Percentiles rank a stretch among this genome's conserved stretches.
Conservation (phyloP, 1,284 basidiomycete genomes). For the Ceratobasidium theobromae region DNA sequence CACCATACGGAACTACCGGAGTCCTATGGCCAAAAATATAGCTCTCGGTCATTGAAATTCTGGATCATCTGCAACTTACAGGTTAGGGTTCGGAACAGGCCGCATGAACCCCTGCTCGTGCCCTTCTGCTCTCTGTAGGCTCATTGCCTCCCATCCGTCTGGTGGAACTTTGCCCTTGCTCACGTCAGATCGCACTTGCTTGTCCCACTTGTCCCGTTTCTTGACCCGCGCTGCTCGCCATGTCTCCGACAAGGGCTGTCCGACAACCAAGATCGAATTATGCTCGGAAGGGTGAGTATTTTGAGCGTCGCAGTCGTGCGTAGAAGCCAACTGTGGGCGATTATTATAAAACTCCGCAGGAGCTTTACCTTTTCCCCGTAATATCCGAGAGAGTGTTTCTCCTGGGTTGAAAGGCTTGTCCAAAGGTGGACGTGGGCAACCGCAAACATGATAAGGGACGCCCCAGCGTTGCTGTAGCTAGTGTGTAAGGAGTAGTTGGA, state of each 20-base stretch:
- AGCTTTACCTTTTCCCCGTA: conserved; percentile 21
- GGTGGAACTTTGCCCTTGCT: conserved; percentile 2
- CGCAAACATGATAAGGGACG: conserved; percentile 18
- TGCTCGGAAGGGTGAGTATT: conserved; percentile 40
- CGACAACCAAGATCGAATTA: conserved; percentile 35
- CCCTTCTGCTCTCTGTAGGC: not conserved
- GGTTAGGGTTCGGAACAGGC: conserved; percentile 1
- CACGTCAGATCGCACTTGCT: not conserved
- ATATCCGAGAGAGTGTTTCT: not conserved
- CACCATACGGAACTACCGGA: conserved; percentile 14
- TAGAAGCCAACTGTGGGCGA: conserved; percentile 34
- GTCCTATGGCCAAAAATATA: not conserved
- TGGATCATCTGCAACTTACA: not conserved
- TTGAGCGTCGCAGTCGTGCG: conserved; percentile 34
- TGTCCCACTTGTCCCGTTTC: conserved; percentile 9
- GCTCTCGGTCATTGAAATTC: not conserved
- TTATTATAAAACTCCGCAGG: conserved; percentile 25
- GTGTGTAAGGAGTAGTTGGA: not conserved
- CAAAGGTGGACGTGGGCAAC: conserved; percentile 33
- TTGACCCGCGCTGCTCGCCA: not conserved
- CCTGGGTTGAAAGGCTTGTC: conserved; percentile 16
- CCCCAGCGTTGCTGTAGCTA: conserved; percentile 14
- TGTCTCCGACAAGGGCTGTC: conserved; percentile 5
- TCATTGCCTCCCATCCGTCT: conserved; percentile 20
- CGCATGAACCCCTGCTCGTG: conserved; percentile 14